Evolutionary conservation across 202 grass and related monocot species (phyloP).

Genomic region (Eragrostis tef): DNA sequence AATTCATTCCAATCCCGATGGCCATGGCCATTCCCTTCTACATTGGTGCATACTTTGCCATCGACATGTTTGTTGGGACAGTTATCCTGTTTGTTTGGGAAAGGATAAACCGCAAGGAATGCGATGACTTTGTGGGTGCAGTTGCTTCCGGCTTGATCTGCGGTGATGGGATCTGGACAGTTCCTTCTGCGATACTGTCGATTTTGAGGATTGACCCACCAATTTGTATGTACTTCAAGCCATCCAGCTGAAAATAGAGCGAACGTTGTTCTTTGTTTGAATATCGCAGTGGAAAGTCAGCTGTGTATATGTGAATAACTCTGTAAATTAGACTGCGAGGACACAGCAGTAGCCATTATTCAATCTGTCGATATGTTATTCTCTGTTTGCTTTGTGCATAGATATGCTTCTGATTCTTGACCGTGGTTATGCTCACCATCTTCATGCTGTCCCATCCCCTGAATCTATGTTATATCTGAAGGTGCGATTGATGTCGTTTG

Average conservation of each 20-base stretch:
- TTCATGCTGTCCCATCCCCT: no score
- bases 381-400: background rate
- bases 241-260: slow-evolving; percentile 50
- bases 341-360: slow-evolving; percentile 6
- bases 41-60: slow-evolving; percentile 96
- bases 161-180: slow-evolving; percentile 92
- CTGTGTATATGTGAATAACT: slow-evolving; percentile 19
- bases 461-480: background rate
- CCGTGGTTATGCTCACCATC: background rate
- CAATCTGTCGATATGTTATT: slow-evolving; percentile 14
- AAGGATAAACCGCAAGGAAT: slow-evolving; percentile 70
- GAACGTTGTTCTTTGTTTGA: background rate
- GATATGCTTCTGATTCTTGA: background rate
- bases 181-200: slow-evolving; percentile 77
- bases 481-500: no score
- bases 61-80: slow-evolving; percentile 87
- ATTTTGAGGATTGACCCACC: slow-evolving; percentile 85
- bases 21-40: slow-evolving; percentile 94
- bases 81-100: slow-evolving; percentile 88
- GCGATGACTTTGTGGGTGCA: slow-evolving; percentile 70
- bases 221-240: slow-evolving; percentile 93
- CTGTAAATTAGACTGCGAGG: slow-evolving; percentile 33
- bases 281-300: background rate
- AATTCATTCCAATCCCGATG: slow-evolving; percentile 86
- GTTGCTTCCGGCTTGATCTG: slow-evolving; percentile 91